Base-by-base conservation (phyloP, 1,139 yeast species). In the Protomyces lactucae-debilis region DNA sequence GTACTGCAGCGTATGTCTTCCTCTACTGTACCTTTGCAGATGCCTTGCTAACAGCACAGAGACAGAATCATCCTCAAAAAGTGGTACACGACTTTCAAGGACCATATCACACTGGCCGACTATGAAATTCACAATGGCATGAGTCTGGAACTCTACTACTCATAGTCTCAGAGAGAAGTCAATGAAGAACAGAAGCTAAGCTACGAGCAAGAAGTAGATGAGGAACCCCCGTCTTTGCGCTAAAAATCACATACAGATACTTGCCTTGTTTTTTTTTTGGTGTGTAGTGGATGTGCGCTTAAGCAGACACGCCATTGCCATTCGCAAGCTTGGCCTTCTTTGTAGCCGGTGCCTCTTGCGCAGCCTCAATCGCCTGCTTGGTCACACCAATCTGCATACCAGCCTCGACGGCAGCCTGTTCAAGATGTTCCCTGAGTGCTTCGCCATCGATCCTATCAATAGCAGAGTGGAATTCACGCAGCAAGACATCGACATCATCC, bases 401-500 rank as follows among this genome's bases (percentile, higher is more conserved):
- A 32, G 63, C 63, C 32, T 46, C 63, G 36, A 59, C 45, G 23
- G 63, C 63, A 8, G 63, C 63, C 21, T 59, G 52, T 16, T 59
- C 63, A 12, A 59, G 45, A 28, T 59, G 63, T 16, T 59, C 57
- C 43, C 63, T 46, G 36, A 60, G 55, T 5, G 64, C 64, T 25
- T 55, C 55, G 6, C 60, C 64, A 23, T 64, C 61, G 32, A 54
- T 60, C 23, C 60, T 32, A 18, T 55, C 61, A 21, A 63, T 53
- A 39, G 64, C 86, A 55, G 93, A 86, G 74, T 93, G 99, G 85
- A 76, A 93, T 71, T 91, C 96, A 79, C 92, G 90, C 76, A 93
- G 92, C 72, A 93, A 90, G 53, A 97, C 90, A 77, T 93, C 99
- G 65, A 93, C 98, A 78, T 93, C 99, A 74, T 93, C 98, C 72